phyloP scores from a whole-genome alignment of 2,329 filamentous ascomycete species.

The Penicillium sp. region DNA sequence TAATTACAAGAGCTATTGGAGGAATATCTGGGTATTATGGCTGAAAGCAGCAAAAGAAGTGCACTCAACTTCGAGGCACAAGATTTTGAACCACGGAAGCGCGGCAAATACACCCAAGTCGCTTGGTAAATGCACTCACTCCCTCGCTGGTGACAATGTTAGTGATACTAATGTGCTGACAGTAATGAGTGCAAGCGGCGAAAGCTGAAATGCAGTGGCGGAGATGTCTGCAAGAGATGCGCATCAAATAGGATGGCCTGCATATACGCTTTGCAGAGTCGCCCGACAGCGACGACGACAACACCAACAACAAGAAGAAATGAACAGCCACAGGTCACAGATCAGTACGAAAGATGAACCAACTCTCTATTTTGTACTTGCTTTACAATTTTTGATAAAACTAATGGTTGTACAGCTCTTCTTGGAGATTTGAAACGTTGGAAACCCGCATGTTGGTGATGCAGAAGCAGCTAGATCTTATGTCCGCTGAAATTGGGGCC shows the following conservation, averaged over 20 bases:
- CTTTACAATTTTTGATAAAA: not conserved
- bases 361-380: not conserved
- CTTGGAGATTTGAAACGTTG: conserved; percentile 12
- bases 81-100: conserved; percentile 20
- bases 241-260: conserved; percentile 6
- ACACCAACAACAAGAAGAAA: no score
- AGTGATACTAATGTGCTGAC: not conserved
- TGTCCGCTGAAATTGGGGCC: conserved; percentile 26
- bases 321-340: not conserved
- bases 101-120: conserved; percentile 33
- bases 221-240: conserved; percentile 13
- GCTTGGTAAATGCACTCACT: conserved; percentile 26
- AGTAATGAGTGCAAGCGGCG: conserved; percentile 15
- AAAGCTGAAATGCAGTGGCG: conserved; percentile 14
- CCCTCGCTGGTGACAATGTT: not conserved
- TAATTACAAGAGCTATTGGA: not conserved
- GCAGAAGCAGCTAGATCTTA: conserved; percentile 26
- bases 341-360: not conserved
- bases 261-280: conserved; percentile 7
- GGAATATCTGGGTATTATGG: not conserved
- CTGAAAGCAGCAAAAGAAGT: conserved; percentile 8
- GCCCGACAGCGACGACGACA: not conserved
- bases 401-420: not conserved
- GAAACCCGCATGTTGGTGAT: conserved; percentile 26
- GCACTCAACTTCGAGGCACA: not conserved